These are phyloP conservation scores for Brasenia schreberi DNA, from an alignment of 164 flowering plant genomes.

Conservation along the genomic window DNA sequence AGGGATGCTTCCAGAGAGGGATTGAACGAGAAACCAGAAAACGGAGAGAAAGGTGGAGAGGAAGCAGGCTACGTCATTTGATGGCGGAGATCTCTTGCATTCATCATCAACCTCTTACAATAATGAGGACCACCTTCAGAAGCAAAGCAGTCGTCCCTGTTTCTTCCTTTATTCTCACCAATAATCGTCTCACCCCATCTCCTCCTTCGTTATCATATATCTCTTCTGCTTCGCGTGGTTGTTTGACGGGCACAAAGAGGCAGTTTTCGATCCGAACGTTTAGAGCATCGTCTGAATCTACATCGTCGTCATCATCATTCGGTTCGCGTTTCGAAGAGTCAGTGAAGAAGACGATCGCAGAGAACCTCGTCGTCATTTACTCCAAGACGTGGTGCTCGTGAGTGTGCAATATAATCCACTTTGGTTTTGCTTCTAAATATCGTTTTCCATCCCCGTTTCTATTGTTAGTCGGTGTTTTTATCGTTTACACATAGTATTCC, in stretches of 20 bases:
- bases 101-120: background rate
- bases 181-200: background rate
- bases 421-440: slow-evolving; percentile 1
- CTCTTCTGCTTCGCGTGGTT: background rate
- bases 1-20: background rate
- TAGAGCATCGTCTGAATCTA: background rate
- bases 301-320: slow-evolving; percentile 20
- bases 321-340: slow-evolving; percentile 76
- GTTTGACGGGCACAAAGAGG: background rate
- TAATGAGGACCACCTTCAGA: background rate
- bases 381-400: slow-evolving; percentile 98
- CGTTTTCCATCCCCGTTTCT: background rate
- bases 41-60: background rate
- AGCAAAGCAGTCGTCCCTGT: background rate
- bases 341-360: slow-evolving; percentile 56
- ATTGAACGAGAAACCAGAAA: background rate
- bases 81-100: background rate
- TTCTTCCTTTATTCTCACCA: background rate
- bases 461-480: background rate
- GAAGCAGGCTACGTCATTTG: background rate
- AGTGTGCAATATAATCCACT: slow-evolving; percentile 17
- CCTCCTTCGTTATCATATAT: no score
- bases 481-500: no score
- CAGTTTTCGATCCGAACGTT: background rate
- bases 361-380: slow-evolving; percentile 81